Evolutionary conservation across 2,329 filamentous ascomycete species (phyloP).

Genomic region (Aspergillus sp.): DNA sequence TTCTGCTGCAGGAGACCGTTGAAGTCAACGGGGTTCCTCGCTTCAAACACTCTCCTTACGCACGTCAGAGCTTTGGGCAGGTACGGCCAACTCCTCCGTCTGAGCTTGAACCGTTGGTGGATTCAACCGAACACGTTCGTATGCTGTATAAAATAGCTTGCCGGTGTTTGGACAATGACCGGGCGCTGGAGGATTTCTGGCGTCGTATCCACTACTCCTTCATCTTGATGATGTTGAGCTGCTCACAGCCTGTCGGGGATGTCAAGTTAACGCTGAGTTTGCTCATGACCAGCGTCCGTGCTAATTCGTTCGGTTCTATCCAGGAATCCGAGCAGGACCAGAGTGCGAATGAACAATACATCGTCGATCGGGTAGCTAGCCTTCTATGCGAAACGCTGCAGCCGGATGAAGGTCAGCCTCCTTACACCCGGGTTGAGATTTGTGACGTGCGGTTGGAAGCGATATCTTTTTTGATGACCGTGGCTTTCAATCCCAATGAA

Average conservation of each 20-base stretch:
- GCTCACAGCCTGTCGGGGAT: constrained; percentile 56
- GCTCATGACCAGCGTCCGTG: constrained; percentile 55
- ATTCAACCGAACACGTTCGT: constrained; percentile 55
- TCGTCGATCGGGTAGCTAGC: constrained; percentile 58
- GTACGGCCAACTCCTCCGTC: constrained; percentile 41
- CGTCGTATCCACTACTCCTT: constrained; percentile 56
- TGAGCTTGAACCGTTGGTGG: constrained; percentile 49
- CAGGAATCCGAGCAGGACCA: constrained; percentile 39
- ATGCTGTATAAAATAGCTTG: constrained; percentile 55
- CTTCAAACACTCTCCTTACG: constrained; percentile 46
- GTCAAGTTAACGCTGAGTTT: constrained; percentile 57
- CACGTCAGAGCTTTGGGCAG: constrained; percentile 39
- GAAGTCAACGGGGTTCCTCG: constrained; percentile 58
- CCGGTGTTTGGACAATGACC: constrained; percentile 46
- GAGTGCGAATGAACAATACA: constrained; percentile 43
- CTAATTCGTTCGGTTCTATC: constrained; percentile 57
- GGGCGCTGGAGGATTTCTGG: constrained; percentile 54
- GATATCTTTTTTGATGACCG: constrained; percentile 42
- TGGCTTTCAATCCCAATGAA: constrained; percentile 50
- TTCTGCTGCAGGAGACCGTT: constrained; percentile 44
- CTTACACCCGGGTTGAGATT: constrained; percentile 40
- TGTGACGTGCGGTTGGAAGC: constrained; percentile 46
- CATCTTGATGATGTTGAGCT: constrained; percentile 59
- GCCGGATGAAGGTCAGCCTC: constrained; percentile 43
- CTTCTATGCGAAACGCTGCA: constrained; percentile 57